A percentile compares a stretch with the other conserved stretches of the same genome.
These are phyloP conservation scores for Amaranthus palmeri DNA, from an alignment of 148 eudicot species.

Conservation along the genomic window DNA sequence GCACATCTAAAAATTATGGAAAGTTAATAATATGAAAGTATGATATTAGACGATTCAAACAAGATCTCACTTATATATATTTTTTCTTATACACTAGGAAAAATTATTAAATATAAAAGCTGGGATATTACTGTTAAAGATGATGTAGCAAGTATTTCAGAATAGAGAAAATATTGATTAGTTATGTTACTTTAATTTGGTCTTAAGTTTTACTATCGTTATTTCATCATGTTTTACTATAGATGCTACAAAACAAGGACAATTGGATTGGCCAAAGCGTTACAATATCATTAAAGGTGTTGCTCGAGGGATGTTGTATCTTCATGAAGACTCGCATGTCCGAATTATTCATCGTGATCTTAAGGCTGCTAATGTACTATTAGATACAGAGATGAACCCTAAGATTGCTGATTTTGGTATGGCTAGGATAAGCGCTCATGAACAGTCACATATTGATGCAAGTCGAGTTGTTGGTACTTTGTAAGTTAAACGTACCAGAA, in stretches of 20 bases:
- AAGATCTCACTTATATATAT: too few species aligned
- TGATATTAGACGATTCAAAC: too few species aligned
- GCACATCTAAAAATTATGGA: too few species aligned
- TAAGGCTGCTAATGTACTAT: conserved; percentile 22
- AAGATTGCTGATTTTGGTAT: conserved; percentile 28
- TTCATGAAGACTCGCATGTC: conserved; percentile 24
- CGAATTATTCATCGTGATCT: conserved; percentile 27
- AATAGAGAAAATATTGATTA: too few species aligned
- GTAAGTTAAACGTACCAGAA: neutral
- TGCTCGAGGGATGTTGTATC: conserved; percentile 28
- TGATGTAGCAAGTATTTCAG: too few species aligned
- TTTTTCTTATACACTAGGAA: too few species aligned
- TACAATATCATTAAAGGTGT: conserved; percentile 22
- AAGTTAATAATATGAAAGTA: too few species aligned
- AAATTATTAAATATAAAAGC: too few species aligned
- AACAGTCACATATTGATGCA: conserved; percentile 16
- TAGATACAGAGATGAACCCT: conserved; percentile 18
- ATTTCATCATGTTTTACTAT: neutral
- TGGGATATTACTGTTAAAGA: too few species aligned
- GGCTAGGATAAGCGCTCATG: conserved; percentile 15
- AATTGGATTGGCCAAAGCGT: conserved; percentile 18
- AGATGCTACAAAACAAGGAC: conserved; percentile 10
- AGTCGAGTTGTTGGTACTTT: conserved; percentile 19
- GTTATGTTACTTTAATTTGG: too few species aligned
- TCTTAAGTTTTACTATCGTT: too few species aligned